Evolutionary conservation across 108 stramenopile species (phyloP).

Genomic region (Pelagomonas calceolata): DNA sequence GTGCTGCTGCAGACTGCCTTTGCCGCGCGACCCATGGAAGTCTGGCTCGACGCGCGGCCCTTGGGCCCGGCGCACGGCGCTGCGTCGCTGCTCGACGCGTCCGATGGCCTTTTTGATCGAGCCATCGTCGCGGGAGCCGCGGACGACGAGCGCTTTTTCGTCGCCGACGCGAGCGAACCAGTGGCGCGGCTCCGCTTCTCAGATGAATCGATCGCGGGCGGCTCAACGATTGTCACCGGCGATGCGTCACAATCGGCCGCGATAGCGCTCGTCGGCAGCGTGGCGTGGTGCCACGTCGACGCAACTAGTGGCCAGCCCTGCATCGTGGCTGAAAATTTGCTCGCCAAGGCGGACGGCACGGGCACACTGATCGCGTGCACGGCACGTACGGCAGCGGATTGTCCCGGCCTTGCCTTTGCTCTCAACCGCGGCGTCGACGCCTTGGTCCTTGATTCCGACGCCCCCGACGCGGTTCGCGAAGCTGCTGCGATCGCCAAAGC

Average conservation of each 20-base stretch:
- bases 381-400: not conserved
- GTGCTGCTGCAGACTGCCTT: too few relatives aligned
- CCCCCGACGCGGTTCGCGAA: not conserved
- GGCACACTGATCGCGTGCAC: not conserved
- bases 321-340: not conserved
- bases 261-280: not conserved
- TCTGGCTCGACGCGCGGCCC: too few relatives aligned
- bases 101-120: too few relatives aligned
- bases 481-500: not conserved
- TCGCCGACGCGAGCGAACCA: too few relatives aligned
- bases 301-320: not conserved
- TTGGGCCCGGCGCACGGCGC: too few relatives aligned
- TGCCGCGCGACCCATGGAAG: too few relatives aligned
- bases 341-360: not conserved
- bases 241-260: not conserved
- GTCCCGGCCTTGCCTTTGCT: not conserved
- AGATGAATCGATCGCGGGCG: too few relatives aligned
- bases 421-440: not conserved
- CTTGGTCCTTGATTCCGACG: not conserved
- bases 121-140: too few relatives aligned
- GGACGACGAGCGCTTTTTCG: too few relatives aligned
- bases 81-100: too few relatives aligned
- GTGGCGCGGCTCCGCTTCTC: too few relatives aligned
- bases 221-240: not conserved
- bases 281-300: not conserved